Evolutionary conservation across 2,329 filamentous ascomycete genomes (phyloP).

Genomic region (Ascocoryne sarcoides): DNA sequence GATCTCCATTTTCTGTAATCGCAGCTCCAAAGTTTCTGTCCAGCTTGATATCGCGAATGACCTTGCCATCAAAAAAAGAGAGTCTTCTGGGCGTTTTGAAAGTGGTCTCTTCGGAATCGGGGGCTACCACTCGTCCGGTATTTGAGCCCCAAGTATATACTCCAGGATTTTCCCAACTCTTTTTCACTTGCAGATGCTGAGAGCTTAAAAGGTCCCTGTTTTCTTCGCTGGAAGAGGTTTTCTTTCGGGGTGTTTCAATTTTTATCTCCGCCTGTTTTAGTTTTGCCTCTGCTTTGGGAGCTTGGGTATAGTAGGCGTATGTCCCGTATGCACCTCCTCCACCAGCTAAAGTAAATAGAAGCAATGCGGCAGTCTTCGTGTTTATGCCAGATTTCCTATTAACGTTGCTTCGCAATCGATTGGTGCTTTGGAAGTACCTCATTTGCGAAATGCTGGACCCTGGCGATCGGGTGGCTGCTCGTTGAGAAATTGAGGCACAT

Average conservation of each 20-base stretch:
- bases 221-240: conserved; percentile 56
- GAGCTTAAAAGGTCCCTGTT: conserved; percentile 70
- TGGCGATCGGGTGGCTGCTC: conserved; percentile 9
- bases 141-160: conserved; percentile 95
- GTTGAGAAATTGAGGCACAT: conserved; percentile 9
- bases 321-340: background rate
- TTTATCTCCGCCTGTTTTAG: conserved; percentile 42
- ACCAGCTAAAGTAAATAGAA: conserved; percentile 16
- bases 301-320: background rate
- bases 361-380: conserved; percentile 7
- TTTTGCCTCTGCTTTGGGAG: conserved; percentile 18
- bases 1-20: conserved; percentile 76
- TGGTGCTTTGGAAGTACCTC: conserved; percentile 16
- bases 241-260: conserved; percentile 58
- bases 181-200: conserved; percentile 80
- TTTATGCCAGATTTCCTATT: conserved; percentile 7
- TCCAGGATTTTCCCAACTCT: conserved; percentile 72
- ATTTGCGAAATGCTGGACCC: conserved; percentile 7
- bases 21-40: conserved; percentile 76
- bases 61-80: conserved; percentile 70
- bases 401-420: conserved; percentile 11
- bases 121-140: conserved; percentile 72
- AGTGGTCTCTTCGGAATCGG: conserved; percentile 65
- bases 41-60: conserved; percentile 81
- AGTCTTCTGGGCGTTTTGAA: conserved; percentile 77